These are phyloP conservation scores for Podila horticola DNA, from an alignment of 192 early-diverging fungal genomes.

Conservation along the genomic window DNA sequence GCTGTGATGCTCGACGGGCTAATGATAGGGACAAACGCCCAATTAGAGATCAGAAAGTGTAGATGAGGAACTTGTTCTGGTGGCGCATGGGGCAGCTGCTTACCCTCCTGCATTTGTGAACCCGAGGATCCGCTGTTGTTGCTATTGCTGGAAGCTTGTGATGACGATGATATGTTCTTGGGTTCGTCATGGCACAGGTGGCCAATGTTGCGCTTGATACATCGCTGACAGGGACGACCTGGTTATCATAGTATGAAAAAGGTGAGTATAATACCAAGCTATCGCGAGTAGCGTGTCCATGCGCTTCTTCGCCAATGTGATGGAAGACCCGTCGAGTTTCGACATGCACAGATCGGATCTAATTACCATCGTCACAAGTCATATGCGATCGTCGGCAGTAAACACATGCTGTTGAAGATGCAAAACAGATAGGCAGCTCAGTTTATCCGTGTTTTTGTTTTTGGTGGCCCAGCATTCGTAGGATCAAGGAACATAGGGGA, in stretches of 20 bases:
- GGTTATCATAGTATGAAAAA: background rate
- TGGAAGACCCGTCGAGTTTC: no score
- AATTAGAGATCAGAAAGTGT: background rate
- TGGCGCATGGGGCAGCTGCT: background rate
- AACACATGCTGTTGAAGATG: constrained; percentile 79
- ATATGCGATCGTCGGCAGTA: constrained; percentile 96
- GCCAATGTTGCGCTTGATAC: constrained; percentile 95
- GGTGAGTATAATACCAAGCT: background rate
- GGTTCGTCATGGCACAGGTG: constrained; percentile 93
- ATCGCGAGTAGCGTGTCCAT: background rate
- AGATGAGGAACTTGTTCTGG: background rate
- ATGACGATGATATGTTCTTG: constrained; percentile 48
- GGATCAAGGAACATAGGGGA: background rate
- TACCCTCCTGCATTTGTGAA: constrained; percentile 3
- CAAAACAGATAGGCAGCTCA: background rate
- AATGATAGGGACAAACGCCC: background rate
- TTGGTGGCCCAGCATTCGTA: background rate
- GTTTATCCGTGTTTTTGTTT: background rate
- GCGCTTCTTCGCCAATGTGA: no score
- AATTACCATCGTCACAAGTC: constrained; percentile 88
- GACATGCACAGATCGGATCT: no score
- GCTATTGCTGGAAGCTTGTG: constrained; percentile 22
- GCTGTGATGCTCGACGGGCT: constrained; percentile 30
- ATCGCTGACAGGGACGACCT: constrained; percentile 94
- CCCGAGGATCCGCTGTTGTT: constrained; percentile 12